phyloP scores from a whole-genome alignment of 2,329 filamentous ascomycete species.

The Ophioceras dolichostomum region DNA sequence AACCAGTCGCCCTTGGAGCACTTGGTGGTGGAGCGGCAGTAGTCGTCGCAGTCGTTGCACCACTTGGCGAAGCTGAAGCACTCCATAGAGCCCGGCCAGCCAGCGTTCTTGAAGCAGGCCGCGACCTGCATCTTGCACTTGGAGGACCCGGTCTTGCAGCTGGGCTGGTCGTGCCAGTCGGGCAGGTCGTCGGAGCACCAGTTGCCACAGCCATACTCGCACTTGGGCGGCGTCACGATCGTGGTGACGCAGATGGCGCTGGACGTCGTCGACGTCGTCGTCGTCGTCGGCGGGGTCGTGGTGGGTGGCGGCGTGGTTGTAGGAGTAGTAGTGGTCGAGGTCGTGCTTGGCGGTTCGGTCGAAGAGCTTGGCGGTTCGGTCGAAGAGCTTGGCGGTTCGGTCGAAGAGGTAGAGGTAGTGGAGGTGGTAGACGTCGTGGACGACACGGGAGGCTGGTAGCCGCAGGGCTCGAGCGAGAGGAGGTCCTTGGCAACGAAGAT shows the following conservation, averaged over 20 bases:
- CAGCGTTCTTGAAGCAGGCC: slow-evolving; percentile 38
- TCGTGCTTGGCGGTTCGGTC: slow-evolving; percentile 6
- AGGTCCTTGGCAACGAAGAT: slow-evolving; percentile 36
- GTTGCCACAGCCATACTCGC: slow-evolving; percentile 41
- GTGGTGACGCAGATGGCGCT: slow-evolving; percentile 35
- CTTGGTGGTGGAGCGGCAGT: slow-evolving; percentile 23
- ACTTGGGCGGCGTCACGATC: slow-evolving; percentile 22
- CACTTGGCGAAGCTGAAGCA: slow-evolving; percentile 39
- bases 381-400: slow-evolving; percentile 6
- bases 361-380: slow-evolving; percentile 3
- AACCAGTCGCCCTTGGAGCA: slow-evolving; percentile 29
- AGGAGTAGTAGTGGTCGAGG: slow-evolving; percentile 2
- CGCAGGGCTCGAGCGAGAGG: slow-evolving; percentile 37
- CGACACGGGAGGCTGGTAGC: slow-evolving; percentile 16
- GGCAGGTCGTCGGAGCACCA: slow-evolving; percentile 41
- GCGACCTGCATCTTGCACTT: slow-evolving; percentile 33
- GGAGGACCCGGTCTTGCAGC: slow-evolving; percentile 28
- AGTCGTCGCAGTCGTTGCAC: slow-evolving; percentile 31
- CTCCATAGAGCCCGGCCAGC: slow-evolving; percentile 32
- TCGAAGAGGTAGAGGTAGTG: slow-evolving; percentile 7
- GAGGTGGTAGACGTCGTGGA: slow-evolving; percentile 8
- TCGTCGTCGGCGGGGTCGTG: slow-evolving; percentile 8
- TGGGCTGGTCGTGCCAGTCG: slow-evolving; percentile 27
- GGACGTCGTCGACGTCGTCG: slow-evolving; percentile 20
- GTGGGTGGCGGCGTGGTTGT: slow-evolving; percentile 3